Percentiles rank a stretch among this genome's conserved stretches.
Evolutionary conservation across 2,329 filamentous ascomycete species (phyloP).

Genomic region (Macrophomina phaseolina): DNA sequence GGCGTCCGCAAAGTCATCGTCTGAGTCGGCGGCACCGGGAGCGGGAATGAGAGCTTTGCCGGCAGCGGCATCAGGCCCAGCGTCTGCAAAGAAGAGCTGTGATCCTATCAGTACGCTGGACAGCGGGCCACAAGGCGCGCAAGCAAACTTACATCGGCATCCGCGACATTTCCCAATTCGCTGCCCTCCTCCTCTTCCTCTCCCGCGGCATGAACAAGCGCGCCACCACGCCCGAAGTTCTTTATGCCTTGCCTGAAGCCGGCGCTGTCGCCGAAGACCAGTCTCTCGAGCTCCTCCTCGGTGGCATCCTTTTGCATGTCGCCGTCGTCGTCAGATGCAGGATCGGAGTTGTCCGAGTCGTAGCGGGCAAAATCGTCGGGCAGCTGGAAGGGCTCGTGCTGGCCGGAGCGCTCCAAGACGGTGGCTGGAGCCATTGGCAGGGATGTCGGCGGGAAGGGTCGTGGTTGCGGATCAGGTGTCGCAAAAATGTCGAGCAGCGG

Average conservation of each 20-base stretch:
- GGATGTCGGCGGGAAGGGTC: neutral
- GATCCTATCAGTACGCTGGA: conserved; percentile 20
- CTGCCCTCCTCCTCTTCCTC: conserved; percentile 53
- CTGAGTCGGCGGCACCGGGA: conserved; percentile 46
- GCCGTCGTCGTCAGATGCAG: conserved; percentile 15
- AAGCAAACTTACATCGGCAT: conserved; percentile 65
- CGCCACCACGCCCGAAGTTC: conserved; percentile 53
- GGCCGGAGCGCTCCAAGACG: conserved; percentile 16
- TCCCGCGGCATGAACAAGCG: conserved; percentile 41
- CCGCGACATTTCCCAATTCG: conserved; percentile 69
- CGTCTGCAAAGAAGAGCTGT: conserved; percentile 81
- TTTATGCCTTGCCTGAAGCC: conserved; percentile 80
- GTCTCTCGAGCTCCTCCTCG: conserved; percentile 82
- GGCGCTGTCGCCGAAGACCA: conserved; percentile 87
- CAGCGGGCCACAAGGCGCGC: neutral
- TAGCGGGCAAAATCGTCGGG: conserved; percentile 18
- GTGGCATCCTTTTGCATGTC: conserved; percentile 74
- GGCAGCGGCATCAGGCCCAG: conserved; percentile 56
- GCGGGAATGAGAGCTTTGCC: conserved; percentile 48
- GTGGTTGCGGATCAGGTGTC: neutral
- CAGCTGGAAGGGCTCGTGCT: conserved; percentile 13
- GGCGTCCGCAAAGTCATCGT: conserved; percentile 43
- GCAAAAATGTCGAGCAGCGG: neutral
- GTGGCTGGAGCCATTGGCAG: conserved; percentile 24
- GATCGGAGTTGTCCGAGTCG: neutral